phyloP scores from a whole-genome alignment of 352 stramenopile species.

The Phytophthora pseudosyringae region DNA sequence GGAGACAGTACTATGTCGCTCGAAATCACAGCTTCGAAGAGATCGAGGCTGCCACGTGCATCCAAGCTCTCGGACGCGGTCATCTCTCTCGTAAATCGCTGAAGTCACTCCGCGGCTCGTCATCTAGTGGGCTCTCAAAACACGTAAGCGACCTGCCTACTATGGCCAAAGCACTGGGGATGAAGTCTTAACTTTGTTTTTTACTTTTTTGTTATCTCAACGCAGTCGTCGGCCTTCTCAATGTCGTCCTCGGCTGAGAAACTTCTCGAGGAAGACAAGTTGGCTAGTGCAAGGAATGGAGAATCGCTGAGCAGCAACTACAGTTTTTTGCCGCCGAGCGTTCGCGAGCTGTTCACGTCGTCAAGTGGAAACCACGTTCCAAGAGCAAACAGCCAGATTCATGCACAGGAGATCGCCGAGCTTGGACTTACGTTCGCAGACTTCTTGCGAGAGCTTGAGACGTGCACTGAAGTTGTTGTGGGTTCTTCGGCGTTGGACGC shows the following conservation, averaged over 20 bases:
- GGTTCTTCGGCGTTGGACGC: conserved; percentile 46
- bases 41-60: conserved; percentile 70
- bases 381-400: conserved; percentile 13
- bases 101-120: conserved; percentile 43
- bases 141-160: conserved; percentile 19
- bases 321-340: conserved; percentile 47
- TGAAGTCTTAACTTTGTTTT: conserved; percentile 1
- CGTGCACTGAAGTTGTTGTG: conserved; percentile 35
- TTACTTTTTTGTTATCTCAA: conserved; percentile 1
- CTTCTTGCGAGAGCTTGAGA: conserved; percentile 54
- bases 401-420: conserved; percentile 32
- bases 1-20: conserved; percentile 30
- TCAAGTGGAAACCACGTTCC: conserved; percentile 5
- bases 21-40: conserved; percentile 39
- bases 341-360: conserved; percentile 49
- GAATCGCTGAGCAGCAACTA: conserved; percentile 34
- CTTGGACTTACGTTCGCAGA: conserved; percentile 48
- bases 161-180: background rate
- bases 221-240: conserved; percentile 45
- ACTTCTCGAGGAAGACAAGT: conserved; percentile 22
- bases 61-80: conserved; percentile 68
- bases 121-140: conserved; percentile 30
- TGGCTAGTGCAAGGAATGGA: conserved; percentile 7
- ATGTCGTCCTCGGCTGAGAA: conserved; percentile 30
- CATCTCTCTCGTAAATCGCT: conserved; percentile 59